Evolutionary conservation across 2,329 filamentous ascomycete genomes (phyloP).

Genomic region (Pseudocercospora fuligena): DNA sequence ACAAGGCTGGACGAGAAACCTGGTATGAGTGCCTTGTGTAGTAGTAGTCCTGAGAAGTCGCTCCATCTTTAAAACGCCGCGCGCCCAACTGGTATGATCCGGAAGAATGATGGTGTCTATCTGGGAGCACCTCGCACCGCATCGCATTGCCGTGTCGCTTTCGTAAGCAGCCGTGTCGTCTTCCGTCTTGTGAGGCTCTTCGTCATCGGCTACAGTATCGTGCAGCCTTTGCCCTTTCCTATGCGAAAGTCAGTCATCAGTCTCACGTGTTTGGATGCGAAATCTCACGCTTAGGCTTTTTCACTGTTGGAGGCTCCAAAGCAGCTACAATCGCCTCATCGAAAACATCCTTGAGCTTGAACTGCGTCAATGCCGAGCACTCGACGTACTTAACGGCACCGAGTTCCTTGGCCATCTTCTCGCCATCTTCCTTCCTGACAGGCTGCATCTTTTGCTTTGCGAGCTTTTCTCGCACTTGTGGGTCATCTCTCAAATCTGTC

Average conservation of each 20-base stretch:
- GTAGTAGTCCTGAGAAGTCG: constrained; percentile 23
- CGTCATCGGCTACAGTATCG: constrained; percentile 36
- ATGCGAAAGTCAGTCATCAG: not conserved
- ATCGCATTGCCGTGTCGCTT: constrained; percentile 4
- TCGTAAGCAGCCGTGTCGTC: not conserved
- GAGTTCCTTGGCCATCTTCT: constrained; percentile 95
- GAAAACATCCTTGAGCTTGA: constrained; percentile 98
- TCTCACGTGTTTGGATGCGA: not conserved
- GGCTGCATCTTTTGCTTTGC: constrained; percentile 95
- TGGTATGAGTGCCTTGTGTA: constrained; percentile 28
- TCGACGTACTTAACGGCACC: constrained; percentile 98
- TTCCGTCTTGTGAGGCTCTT: not conserved
- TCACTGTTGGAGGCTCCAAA: constrained; percentile 81
- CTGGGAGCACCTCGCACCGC: constrained; percentile 21
- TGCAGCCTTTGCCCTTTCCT: constrained; percentile 43
- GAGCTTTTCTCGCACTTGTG: constrained; percentile 85
- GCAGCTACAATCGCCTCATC: constrained; percentile 98
- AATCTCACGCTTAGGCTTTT: constrained; percentile 60
- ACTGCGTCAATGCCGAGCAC: constrained; percentile 96
- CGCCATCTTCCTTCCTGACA: constrained; percentile 89
- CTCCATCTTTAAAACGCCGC: constrained; percentile 26
- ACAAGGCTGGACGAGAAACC: constrained; percentile 17
- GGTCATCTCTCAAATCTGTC: constrained; percentile 91
- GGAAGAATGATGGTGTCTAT: constrained; percentile 22
- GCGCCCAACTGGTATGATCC: constrained; percentile 29